phyloP scores from a whole-genome alignment of 768 basidiomycete species.

The Russula ochroleuca region DNA sequence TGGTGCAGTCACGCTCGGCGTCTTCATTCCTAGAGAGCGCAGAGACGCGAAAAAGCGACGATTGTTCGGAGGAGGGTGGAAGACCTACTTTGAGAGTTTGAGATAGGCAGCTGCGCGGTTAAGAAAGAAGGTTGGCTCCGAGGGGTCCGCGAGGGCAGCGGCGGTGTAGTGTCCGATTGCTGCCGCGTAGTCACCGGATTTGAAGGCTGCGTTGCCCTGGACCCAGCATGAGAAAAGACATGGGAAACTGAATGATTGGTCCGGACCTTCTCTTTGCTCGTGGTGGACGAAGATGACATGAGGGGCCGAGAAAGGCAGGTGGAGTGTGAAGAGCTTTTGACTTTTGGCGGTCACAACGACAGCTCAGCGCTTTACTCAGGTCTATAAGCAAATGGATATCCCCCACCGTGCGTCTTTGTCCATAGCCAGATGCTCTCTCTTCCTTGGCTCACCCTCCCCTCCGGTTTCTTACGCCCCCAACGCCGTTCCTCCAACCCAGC shows the following conservation, averaged over 20 bases:
- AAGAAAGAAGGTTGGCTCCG: constrained; percentile 72
- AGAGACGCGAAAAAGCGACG: background rate
- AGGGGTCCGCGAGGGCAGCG: constrained; percentile 66
- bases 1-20: constrained; percentile 50
- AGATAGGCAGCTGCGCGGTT: constrained; percentile 92
- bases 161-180: constrained; percentile 85
- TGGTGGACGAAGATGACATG: background rate
- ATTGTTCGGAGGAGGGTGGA: constrained; percentile 1
- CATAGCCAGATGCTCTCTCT: constrained; percentile 6
- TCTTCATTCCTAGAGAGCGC: constrained; percentile 19
- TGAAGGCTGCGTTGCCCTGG: constrained; percentile 87
- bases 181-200: constrained; percentile 66
- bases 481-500: constrained; percentile 5
- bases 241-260: background rate
- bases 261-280: constrained; percentile 14
- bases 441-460: constrained; percentile 14
- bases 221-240: background rate
- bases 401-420: constrained; percentile 18
- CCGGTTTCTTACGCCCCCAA: constrained; percentile 11
- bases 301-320: background rate
- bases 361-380: background rate
- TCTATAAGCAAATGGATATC: background rate
- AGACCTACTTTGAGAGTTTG: constrained; percentile 89
- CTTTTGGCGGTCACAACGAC: background rate
- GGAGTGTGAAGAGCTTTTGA: background rate